Evolutionary conservation across 139 green algal genomes (phyloP).

Genomic region (Chlamydomonas schloesseri): DNA sequence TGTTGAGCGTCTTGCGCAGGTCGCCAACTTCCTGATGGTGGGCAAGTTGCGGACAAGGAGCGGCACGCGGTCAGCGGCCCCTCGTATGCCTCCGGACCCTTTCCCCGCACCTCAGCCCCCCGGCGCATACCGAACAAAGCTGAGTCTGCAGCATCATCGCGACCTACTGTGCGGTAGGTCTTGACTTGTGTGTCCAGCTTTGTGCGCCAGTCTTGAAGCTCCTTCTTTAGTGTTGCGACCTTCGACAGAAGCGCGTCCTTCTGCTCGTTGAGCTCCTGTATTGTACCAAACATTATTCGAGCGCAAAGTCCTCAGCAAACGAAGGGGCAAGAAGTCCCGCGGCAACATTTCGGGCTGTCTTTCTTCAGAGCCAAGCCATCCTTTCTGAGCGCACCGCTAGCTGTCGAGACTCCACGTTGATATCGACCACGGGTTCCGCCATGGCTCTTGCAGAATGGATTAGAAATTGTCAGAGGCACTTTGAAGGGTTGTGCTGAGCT

Average conservation of each 20-base stretch:
- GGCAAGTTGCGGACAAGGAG: not conserved
- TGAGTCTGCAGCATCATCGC: too few relatives aligned
- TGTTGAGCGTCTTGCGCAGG: constrained; percentile 65
- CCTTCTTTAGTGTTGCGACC: constrained; percentile 73
- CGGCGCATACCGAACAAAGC: too few relatives aligned
- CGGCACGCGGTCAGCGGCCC: not conserved
- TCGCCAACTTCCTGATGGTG: constrained; percentile 68
- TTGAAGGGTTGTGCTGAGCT: too few relatives aligned
- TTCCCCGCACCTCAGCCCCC: too few relatives aligned
- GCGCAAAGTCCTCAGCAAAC: not conserved
- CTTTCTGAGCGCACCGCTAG: too few relatives aligned
- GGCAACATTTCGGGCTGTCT: too few relatives aligned
- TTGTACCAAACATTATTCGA: not conserved
- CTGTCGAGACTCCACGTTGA: too few relatives aligned
- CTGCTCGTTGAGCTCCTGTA: constrained; percentile 66
- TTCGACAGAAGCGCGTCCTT: constrained; percentile 74
- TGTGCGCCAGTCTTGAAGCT: constrained; percentile 73
- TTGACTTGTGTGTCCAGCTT: constrained; percentile 78
- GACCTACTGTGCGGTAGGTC: constrained; percentile 59
- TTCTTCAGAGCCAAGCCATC: too few relatives aligned
- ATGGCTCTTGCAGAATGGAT: too few relatives aligned
- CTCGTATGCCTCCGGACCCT: not conserved
- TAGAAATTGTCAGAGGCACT: too few relatives aligned
- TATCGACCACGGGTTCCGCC: too few relatives aligned
- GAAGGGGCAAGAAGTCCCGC: too few relatives aligned